Base-by-base conservation (phyloP, 495 filamentous ascomycete genomes). In the Penicillium nucicola region DNA sequence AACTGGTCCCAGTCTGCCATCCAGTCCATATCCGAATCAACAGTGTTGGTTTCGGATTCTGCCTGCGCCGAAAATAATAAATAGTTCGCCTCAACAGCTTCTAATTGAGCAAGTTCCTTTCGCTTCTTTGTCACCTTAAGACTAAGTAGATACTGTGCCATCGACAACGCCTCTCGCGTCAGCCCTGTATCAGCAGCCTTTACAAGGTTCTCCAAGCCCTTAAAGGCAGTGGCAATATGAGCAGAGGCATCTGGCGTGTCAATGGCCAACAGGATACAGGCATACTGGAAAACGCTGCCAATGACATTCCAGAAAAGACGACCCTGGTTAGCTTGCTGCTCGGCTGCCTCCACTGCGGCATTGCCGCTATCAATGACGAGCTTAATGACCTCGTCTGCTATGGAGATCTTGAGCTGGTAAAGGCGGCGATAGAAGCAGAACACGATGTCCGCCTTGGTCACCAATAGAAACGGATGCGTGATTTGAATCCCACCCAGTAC, bases 351-450 rank as follows among this genome's bases (percentile, higher is more conserved):
- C 9, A 68, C 35, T 47, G 45, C 66, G 11, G 40, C 52, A 13
- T 56, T 68, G 3, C 65, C 65, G 49, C 46, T 55, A 28, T 60
- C 52, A 41, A 68, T 64, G 39, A 68, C 12, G 5, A 58, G 20
- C 8, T 58, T 5, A 32, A 65, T 60, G 11, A 47, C 14, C 0
- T 63, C 55, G 22, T 65, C 55, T 17, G 65, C 20, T 39, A 68
- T 52, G 15, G 52, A 5, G 10, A 18, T 30, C 45, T 66, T 66
- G 33, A 62, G 56, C 45, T 62, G 62, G 41, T 66, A 66, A 45
- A 64, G 10, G 32, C 65, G 65, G 28, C 65, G 60, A 50, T 68
- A 68, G 55, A 68, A 68, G 41, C 62, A 66, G 28, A 68, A 56
- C 18, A 58, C 62, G 17, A 68, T 45, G 13, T 68, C 65, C 11